A percentile compares a stretch with the other conserved stretches of the same genome.
phyloP scores from a whole-genome alignment of 805 yeast genomes.

The Ogataea methanolica region DNA sequence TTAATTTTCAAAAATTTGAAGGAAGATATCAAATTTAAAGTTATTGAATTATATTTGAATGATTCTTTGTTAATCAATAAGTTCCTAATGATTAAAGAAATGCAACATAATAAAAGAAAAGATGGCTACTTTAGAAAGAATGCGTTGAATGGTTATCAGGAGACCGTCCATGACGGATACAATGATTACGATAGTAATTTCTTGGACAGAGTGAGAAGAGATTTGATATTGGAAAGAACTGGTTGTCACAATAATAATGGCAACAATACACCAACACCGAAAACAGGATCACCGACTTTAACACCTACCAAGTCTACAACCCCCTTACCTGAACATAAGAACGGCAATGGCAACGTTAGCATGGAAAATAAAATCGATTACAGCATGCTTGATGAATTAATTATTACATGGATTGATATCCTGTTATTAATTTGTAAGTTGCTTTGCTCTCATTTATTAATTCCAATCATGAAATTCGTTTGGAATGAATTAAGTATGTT shows the following conservation, averaged over 20 bases:
- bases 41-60: conserved; percentile 14
- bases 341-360: no score
- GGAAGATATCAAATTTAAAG: conserved; percentile 12
- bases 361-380: no score
- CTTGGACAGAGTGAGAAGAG: neutral
- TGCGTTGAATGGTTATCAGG: neutral
- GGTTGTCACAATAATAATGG: neutral
- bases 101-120: neutral
- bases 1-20: conserved; percentile 8
- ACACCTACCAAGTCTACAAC: neutral
- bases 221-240: neutral
- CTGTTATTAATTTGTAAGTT: neutral
- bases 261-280: conserved; percentile 1
- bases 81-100: conserved; percentile 1
- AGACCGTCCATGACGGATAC: neutral
- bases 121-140: neutral
- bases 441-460: neutral
- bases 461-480: conserved; percentile 1
- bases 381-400: no score
- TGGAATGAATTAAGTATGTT: conserved; percentile 4
- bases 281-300: neutral
- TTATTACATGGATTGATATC: neutral
- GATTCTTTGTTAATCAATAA: conserved; percentile 14
- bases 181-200: neutral
- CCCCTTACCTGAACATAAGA: no score